Base-by-base conservation (phyloP, 495 filamentous ascomycete species). In the Annulohypoxylon nitens region DNA sequence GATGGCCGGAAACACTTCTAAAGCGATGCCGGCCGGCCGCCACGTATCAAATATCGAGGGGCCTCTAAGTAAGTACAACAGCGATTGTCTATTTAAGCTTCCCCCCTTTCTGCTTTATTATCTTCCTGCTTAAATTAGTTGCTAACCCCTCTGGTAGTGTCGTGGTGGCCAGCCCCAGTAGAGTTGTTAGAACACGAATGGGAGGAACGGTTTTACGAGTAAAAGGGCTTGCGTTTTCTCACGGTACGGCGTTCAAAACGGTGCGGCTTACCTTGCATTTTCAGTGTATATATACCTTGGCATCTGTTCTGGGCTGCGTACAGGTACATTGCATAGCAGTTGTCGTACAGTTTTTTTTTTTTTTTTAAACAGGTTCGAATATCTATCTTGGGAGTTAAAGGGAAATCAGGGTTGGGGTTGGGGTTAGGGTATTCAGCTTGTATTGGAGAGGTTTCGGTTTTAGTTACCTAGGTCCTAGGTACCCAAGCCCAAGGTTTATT, bases 131-230 rank as follows among this genome's bases (percentile, higher is more conserved):
- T 30, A 30, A 41, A 59, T 16, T 58, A 9, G 8, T 11, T 25
- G 18, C 57, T 60, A 45, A 60, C 57, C n/a, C 20, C 39, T 45
- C 5, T 43, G n/a, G 14, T n/a, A 60, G 57, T 79, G 77, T 71
- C 75, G 7, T 79, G 77, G 77, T 79, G 77, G 77, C 77, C 77
- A 2, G 53, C 68, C 33, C 57, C 64, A 1, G n/a, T 76, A 2
- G 66, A 78, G 4, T 30, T 67, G 3, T 18, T 74, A 39, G 65
- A 75, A 20, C 65, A 78, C 30, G 70, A 78, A 39, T 79, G 77
- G 77, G 60, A 69, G 6, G 77, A 79, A 39, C 47, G 68, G 30
- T 79, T 79, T 54, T 79, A 79, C 55, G 77, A 79, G 70, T 79
- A 10, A 77, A 77, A 43, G 3, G 16, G 14, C 34, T n/a, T 45